These are phyloP conservation scores for Herpotrichia juniperi DNA, from an alignment of 2,329 filamentous ascomycete species.

Conservation along the genomic window DNA sequence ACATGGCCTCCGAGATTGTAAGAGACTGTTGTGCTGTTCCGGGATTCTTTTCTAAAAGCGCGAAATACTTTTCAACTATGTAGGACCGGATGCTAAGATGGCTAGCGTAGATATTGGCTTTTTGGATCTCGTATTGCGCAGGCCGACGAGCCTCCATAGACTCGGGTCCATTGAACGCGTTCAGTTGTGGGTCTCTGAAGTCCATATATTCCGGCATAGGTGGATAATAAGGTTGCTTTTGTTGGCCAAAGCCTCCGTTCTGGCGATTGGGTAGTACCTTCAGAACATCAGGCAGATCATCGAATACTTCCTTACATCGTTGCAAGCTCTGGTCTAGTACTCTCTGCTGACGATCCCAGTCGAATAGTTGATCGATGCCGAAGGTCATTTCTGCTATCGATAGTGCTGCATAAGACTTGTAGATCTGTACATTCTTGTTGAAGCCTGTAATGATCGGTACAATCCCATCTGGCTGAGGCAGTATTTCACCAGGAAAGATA, in stretches of 20 bases:
- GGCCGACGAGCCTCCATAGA: conserved; percentile 47
- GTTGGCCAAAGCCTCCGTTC: conserved; percentile 29
- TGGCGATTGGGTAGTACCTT: conserved; percentile 57
- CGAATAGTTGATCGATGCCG: conserved; percentile 75
- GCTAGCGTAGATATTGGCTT: conserved; percentile 85
- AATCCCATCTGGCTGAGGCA: conserved; percentile 70
- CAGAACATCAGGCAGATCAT: conserved; percentile 72
- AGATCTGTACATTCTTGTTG: conserved; percentile 78
- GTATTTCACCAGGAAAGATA: conserved; percentile 73
- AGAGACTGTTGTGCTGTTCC: conserved; percentile 53
- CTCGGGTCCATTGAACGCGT: conserved; percentile 30
- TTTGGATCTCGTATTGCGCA: conserved; percentile 87
- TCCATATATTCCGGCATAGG: conserved; percentile 42
- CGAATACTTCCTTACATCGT: conserved; percentile 71
- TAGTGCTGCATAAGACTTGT: conserved; percentile 78
- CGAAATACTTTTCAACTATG: conserved; percentile 85
- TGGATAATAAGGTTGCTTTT: conserved; percentile 41
- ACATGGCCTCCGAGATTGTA: conserved; percentile 32
- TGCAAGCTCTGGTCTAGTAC: conserved; percentile 74
- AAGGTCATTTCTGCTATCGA: conserved; percentile 83
- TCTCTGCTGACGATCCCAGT: conserved; percentile 77
- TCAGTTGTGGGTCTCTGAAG: conserved; percentile 33
- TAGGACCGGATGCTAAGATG: conserved; percentile 82
- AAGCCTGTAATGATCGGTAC: conserved; percentile 79
- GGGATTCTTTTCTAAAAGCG: conserved; percentile 67